Evolutionary conservation across 352 stramenopile species (phyloP).

Genomic region (Phytophthora idaei): DNA sequence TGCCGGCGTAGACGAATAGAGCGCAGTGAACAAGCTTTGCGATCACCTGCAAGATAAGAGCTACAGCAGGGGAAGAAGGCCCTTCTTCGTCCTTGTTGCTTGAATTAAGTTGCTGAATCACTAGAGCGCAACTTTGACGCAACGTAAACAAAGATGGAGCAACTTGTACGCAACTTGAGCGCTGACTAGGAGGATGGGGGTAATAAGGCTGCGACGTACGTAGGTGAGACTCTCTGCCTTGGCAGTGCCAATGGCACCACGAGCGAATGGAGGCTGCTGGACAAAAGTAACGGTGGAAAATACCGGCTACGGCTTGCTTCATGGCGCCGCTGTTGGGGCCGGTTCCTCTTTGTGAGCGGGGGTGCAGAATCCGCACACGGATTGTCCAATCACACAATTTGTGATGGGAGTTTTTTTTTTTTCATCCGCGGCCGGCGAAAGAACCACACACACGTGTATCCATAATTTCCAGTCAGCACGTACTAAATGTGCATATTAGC

Average conservation of each 20-base stretch:
- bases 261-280: background rate
- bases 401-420: conserved; percentile 11
- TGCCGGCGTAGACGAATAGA: conserved; percentile 2
- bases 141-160: background rate
- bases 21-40: conserved; percentile 3
- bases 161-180: background rate
- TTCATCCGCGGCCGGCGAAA: background rate
- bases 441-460: background rate
- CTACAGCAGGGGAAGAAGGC: conserved; percentile 1
- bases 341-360: conserved; percentile 21
- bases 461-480: too few relatives aligned
- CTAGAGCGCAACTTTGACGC: background rate
- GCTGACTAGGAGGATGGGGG: conserved; percentile 10
- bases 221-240: conserved; percentile 20
- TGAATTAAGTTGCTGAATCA: background rate
- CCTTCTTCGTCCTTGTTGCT: background rate
- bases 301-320: background rate
- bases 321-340: background rate
- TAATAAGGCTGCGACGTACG: background rate
- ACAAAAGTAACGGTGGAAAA: background rate
- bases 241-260: too few relatives aligned
- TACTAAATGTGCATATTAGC: too few relatives aligned
- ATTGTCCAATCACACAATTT: background rate
- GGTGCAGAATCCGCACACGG: conserved; percentile 12
- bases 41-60: conserved; percentile 18